Conservation (phyloP, 2,329 filamentous ascomycete species). For the Beauveria australis region DNA sequence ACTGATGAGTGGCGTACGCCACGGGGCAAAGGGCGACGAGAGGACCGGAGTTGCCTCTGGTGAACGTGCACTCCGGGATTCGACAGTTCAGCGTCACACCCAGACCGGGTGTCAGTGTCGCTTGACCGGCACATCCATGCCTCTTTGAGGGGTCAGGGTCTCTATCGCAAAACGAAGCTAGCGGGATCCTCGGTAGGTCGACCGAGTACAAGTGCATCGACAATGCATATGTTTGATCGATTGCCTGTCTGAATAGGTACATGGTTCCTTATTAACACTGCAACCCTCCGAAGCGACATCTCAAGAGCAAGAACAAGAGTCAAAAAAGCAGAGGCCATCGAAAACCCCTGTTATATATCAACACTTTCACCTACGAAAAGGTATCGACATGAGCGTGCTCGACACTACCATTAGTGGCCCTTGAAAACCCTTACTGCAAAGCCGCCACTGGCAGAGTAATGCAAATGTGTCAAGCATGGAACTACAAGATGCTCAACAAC, state of each 20-base stretch:
- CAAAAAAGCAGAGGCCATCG: not conserved
- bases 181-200: not conserved
- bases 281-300: not conserved
- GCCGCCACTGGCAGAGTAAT: not conserved
- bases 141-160: not conserved
- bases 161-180: not conserved
- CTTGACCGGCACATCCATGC: not conserved
- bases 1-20: slow-evolving; percentile 3
- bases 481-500: not conserved
- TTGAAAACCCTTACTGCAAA: not conserved
- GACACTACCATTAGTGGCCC: too few relatives aligned
- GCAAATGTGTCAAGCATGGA: not conserved
- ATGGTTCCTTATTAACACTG: not conserved
- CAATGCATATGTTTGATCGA: not conserved
- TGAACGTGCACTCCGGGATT: not conserved
- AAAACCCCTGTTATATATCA: too few relatives aligned
- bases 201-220: not conserved
- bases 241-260: not conserved
- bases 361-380: not conserved
- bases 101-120: not conserved
- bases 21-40: not conserved
- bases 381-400: not conserved
- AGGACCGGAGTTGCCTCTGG: not conserved
- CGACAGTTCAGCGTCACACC: not conserved
- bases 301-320: not conserved